phyloP scores from a whole-genome alignment of 2,329 filamentous ascomycete species.

The Aurifilum marmelostoma region DNA sequence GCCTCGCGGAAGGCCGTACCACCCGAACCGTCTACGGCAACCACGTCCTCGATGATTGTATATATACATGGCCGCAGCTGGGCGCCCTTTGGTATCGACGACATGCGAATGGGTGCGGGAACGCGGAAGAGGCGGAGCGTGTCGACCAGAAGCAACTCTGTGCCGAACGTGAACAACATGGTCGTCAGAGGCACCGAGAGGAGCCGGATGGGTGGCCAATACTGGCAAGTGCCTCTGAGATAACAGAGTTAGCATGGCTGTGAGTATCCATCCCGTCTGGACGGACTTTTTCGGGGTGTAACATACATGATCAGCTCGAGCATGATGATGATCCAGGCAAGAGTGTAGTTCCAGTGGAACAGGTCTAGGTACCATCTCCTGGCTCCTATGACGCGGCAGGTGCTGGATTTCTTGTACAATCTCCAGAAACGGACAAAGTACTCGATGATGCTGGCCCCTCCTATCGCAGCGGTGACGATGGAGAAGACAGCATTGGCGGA shows the following conservation, averaged over 20 bases:
- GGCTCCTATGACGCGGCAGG: constrained; percentile 49
- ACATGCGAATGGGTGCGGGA: constrained; percentile 63
- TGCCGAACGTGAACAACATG: constrained; percentile 53
- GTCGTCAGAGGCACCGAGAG: constrained; percentile 56
- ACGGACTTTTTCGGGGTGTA: too few relatives aligned
- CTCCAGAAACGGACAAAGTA: constrained; percentile 57
- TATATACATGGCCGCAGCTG: constrained; percentile 63
- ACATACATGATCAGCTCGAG: constrained; percentile 55
- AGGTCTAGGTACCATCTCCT: constrained; percentile 50
- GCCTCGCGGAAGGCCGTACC: constrained; percentile 56
- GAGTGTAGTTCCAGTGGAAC: constrained; percentile 60
- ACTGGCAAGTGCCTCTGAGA: constrained; percentile 40
- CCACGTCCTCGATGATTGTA: constrained; percentile 69
- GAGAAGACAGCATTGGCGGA: constrained; percentile 47
- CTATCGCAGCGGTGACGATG: constrained; percentile 56
- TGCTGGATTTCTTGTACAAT: constrained; percentile 54
- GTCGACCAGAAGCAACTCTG: constrained; percentile 45
- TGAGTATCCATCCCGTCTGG: too few relatives aligned
- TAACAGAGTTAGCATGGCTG: background rate
- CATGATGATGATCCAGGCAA: constrained; percentile 60
- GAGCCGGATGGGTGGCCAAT: constrained; percentile 52
- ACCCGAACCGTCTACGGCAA: constrained; percentile 67
- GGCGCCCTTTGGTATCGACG: constrained; percentile 63
- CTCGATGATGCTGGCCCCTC: constrained; percentile 57
- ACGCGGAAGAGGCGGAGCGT: constrained; percentile 40